A percentile compares a stretch with the other conserved stretches of the same genome.
These are phyloP conservation scores for Trametes hirsuta DNA, from an alignment of 1,284 basidiomycete genomes.

Conservation along the genomic window DNA sequence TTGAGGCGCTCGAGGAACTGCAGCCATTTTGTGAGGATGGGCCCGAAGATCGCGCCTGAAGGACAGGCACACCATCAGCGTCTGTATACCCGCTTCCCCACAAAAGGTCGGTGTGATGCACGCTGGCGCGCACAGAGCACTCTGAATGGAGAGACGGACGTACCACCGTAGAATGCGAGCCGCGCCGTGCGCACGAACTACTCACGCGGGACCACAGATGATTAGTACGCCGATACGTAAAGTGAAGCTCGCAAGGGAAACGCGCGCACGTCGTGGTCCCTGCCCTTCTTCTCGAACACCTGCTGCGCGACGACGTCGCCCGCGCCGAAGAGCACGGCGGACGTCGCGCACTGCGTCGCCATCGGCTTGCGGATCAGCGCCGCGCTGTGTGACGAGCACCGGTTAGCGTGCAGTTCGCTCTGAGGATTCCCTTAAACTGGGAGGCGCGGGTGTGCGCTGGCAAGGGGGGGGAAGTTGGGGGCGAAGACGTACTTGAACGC, in stretches of 20 bases:
- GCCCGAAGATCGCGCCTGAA: slow-evolving; percentile 69
- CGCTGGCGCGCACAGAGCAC: background rate
- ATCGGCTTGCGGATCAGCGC: slow-evolving; percentile 67
- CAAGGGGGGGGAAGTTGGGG: background rate
- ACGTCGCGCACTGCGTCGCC: slow-evolving; percentile 65
- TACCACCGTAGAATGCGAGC: slow-evolving; percentile 76
- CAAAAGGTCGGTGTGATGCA: background rate
- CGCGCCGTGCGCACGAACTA: slow-evolving; percentile 75
- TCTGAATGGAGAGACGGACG: slow-evolving; percentile 10
- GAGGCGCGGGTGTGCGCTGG: background rate
- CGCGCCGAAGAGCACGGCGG: slow-evolving; percentile 69
- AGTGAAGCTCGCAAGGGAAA: background rate
- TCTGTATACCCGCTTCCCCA: background rate
- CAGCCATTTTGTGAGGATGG: slow-evolving; percentile 76
- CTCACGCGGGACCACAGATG: background rate
- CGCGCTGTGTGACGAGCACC: slow-evolving; percentile 43
- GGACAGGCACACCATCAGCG: background rate
- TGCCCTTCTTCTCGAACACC: slow-evolving; percentile 69
- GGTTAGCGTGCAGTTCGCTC: too few relatives aligned
- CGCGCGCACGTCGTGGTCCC: slow-evolving; percentile 66
- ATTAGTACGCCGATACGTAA: background rate
- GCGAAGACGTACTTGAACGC: slow-evolving; percentile 8
- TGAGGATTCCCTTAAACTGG: too few relatives aligned
- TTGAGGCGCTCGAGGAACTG: slow-evolving; percentile 63
- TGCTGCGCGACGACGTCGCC: slow-evolving; percentile 89